Evolutionary conservation across 1,284 basidiomycete species (phyloP).

Genomic region (Marasmius oreades): DNA sequence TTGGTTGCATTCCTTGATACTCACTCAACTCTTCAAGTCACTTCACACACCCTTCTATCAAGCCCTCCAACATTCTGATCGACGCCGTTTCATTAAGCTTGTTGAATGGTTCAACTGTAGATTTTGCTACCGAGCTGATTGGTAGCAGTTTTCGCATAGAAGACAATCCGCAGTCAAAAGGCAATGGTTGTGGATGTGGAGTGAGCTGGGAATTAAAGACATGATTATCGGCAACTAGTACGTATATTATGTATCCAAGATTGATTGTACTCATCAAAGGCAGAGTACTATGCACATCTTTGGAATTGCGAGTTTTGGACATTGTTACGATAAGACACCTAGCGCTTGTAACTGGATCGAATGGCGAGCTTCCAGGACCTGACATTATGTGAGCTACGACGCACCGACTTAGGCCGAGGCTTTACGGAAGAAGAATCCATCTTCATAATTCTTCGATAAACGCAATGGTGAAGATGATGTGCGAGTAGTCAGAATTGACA

Average conservation of each 20-base stretch:
- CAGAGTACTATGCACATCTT: neutral
- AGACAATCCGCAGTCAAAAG: conserved; percentile 84
- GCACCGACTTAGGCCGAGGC: neutral
- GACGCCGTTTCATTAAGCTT: conserved; percentile 80
- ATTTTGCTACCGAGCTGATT: conserved; percentile 89
- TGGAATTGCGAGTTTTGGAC: too few species aligned
- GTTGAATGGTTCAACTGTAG: conserved; percentile 80
- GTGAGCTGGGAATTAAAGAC: conserved; percentile 86
- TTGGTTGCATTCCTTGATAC: conserved; percentile 2
- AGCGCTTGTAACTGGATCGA: conserved; percentile 16
- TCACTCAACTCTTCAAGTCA: conserved; percentile 35
- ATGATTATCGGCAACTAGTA: conserved; percentile 20
- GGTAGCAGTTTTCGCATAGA: conserved; percentile 79
- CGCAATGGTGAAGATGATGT: neutral
- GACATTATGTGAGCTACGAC: neutral
- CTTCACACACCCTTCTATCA: conserved; percentile 64
- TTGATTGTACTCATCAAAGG: neutral
- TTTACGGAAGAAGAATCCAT: too few species aligned
- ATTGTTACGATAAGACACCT: neutral
- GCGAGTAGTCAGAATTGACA: neutral
- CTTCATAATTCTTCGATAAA: neutral
- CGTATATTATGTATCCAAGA: neutral
- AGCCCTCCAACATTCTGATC: conserved; percentile 71
- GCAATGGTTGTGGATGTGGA: conserved; percentile 85
- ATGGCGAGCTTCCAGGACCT: conserved; percentile 19